Conservation (phyloP, 148 eudicot genomes). For the Agrostemma githago region DNA sequence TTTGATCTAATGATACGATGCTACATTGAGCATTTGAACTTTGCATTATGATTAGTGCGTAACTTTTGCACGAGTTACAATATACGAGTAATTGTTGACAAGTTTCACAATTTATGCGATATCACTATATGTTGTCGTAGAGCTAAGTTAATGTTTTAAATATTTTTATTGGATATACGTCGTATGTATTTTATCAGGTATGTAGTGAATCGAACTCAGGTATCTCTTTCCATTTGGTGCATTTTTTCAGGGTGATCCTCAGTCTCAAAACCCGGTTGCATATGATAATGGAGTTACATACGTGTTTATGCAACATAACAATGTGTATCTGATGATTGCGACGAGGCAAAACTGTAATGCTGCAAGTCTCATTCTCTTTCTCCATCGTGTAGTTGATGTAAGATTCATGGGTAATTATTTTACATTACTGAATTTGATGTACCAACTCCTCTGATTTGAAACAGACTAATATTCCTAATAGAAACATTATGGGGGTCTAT, state of each 20-base stretch:
- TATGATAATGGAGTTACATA: conserved; percentile 85
- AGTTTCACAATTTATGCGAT: not conserved
- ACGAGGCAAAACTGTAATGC: conserved; percentile 98
- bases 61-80: no score
- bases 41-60: not conserved
- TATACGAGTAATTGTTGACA: not conserved
- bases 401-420: conserved; percentile 12
- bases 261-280: conserved; percentile 80
- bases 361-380: conserved; percentile 81
- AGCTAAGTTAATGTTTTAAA: not conserved
- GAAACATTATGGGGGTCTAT: not conserved
- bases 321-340: conserved; percentile 81
- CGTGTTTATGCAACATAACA: conserved; percentile 88
- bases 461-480: not conserved
- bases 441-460: not conserved
- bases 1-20: no score
- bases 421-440: not conserved
- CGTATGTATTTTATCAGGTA: no score
- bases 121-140: not conserved
- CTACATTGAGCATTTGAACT: no score
- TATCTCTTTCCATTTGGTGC: conserved; percentile 7
- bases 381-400: conserved; percentile 75
- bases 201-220: not conserved
- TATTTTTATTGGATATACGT: conserved; percentile 3
- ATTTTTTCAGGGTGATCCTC: conserved; percentile 33